Evolutionary conservation across 768 basidiomycete genomes (phyloP).

Genomic region (Leccinum broughii): DNA sequence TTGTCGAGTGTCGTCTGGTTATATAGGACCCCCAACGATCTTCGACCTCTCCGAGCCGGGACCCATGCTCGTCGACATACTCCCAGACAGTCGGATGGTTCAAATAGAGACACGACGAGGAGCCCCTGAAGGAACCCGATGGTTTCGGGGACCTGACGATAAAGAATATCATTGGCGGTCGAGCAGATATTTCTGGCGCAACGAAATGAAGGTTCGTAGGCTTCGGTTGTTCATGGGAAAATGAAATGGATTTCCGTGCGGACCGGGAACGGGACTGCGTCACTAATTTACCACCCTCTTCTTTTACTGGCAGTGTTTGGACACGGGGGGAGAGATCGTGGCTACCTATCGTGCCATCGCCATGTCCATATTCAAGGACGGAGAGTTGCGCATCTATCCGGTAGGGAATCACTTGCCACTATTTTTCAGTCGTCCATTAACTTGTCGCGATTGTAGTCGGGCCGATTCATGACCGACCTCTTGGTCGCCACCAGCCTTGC

Average conservation of each 20-base stretch:
- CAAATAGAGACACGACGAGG: conserved; percentile 16
- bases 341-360: conserved; percentile 30
- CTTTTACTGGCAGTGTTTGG: conserved; percentile 18
- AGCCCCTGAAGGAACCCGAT: conserved; percentile 13
- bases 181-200: conserved; percentile 12
- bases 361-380: conserved; percentile 30
- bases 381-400: conserved; percentile 28
- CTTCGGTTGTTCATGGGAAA: neutral
- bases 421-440: neutral
- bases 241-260: neutral
- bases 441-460: conserved; percentile 13
- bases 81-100: conserved; percentile 9
- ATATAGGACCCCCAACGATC: conserved; percentile 18
- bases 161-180: conserved; percentile 25
- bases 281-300: neutral
- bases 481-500: conserved; percentile 31
- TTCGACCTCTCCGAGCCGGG: conserved; percentile 3
- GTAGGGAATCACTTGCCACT: conserved; percentile 12
- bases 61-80: conserved; percentile 16
- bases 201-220: conserved; percentile 26
- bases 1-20: conserved; percentile 24
- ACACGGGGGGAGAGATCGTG: conserved; percentile 20
- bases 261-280: neutral
- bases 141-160: conserved; percentile 27
- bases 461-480: conserved; percentile 29